Evolutionary conservation across 176 grass and related monocot genomes (phyloP), one percentile per base, ranked within the genome.

Genomic region (Carex cristatella): DNA sequence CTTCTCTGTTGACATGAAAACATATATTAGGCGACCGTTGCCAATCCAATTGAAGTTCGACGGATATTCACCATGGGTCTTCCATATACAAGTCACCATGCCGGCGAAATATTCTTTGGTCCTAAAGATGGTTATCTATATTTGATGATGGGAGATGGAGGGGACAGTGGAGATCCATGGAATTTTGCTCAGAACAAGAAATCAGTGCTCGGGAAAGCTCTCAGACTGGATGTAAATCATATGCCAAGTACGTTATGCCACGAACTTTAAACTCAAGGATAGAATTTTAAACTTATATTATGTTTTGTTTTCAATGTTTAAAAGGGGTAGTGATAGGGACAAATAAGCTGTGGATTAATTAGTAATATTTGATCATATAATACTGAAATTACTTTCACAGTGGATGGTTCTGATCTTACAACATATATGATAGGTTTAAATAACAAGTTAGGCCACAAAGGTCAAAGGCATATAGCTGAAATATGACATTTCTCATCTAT

Each of bases 101-200:
- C 37, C 6, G 88, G 88, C 1, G 71, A 90, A 80, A 84, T 90
- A 55, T 82, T 87, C 42, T 90, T 90, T 19, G 81, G 88, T 55
- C 88, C 88, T 49, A 38, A 69, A 90, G 88, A 90, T 81, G 88
- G 73, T 23, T 87, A 87, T 84, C 64, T 90, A 10, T 90, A 90
- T 69, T 84, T 90, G 51, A 84, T 90, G 88, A 87, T 87, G 88
- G 88, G 88, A 66, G 88, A 90, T 87, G 88, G 88, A 57, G 88
- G 88, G 42, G 81, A 72, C 16, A 84, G 27, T 54, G 85, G 88
- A 15, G 88, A 90, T 84, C 85, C 88, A 79, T 90, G 69, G 55
- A 90, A 90, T 53, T 90, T 90, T 64, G 73, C 88, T 70, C 88
- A 90, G 66, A 90, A 90, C 63, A 90, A 90, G 61, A 90, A 84